Base-by-base conservation (phyloP, 1,284 basidiomycete species). In the Tylopilus sp. region DNA sequence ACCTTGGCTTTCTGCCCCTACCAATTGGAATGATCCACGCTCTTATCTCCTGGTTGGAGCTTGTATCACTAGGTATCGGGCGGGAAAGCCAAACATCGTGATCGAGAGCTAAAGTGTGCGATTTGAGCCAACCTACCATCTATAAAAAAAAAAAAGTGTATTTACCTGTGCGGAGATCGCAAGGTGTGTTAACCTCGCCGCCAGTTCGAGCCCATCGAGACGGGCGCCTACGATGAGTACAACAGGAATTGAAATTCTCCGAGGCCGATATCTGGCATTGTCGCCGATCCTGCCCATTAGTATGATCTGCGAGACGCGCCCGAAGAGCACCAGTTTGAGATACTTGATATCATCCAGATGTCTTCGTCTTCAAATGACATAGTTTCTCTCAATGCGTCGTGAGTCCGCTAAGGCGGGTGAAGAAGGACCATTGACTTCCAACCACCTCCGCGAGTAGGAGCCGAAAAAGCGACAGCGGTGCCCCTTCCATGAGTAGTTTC, bases 71-170 rank as follows among this genome's bases (percentile, higher is more conserved):
- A 0, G 70, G 76, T 32, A 86, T 70, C 2, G 76, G 81, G 13
- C 86, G 80, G 16, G 79, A 78, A 6, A 80, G 81, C 89, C 87
- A 90, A 53, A 87, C 79, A 72, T 88, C 84, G 29, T 89, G 77
- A 67, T 90, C 88, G 70, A 89, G 78, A 12, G 81, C 73, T 15
- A 81, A 78, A 2, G 84, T 86, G 65, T 89, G 90, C 47, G 75
- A 78, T 70, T 90, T 89, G 19, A 90, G 80, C 86, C 87, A 90
- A 67, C 87, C 84, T 6, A 83, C 88, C 33, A 90, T 76, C 82
- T 81, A 19, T n/a, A 22, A 12, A 29, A 57, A 6, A n/a, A n/a
- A 39, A 58, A 75, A 26, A 60, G 67, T 57, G 7, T 29, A 24
- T 29, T 33, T 12, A 41, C 16, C 24, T 0, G 19, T 7, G 26